Evolutionary conservation across 1,139 yeast genomes (phyloP), one percentile per base, ranked within the genome.

Genomic region (Pichia sp.): DNA sequence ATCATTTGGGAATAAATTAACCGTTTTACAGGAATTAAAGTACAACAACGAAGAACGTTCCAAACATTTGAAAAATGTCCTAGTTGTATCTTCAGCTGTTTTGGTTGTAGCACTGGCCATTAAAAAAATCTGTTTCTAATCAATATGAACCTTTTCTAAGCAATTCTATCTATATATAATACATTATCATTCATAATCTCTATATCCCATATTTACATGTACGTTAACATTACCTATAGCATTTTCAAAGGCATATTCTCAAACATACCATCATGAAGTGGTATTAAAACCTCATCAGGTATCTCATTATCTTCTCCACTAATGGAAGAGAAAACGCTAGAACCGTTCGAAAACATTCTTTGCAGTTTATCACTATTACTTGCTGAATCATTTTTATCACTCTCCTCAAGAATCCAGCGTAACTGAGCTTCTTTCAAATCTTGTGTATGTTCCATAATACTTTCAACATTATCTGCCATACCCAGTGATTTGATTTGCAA

Each of bases 401-500:
- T 84, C 14, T 48, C 77, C 17, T 41, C 31, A 50, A 91, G 79
- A 59, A 91, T 72, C 63, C 84, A 85, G 64, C 88, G 96, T 52
- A 93, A 79, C 68, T 91, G 99, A 21, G 83, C 77, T 31, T 96
- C 96, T 54, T 83, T 84, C 64, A 91, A 72, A 18, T 93, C 84
- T 71, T 89, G 84, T 68, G 98, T 91, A 51, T 89, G 85, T 55
- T 89, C 96, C 64, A 85, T 85, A 50, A 93, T 79, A 44, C 88
- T 84, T 53, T 83, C 88, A 54, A 89, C 84, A 14, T 14, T n/a
- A 63, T 91, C 98, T 49, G 83, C 94, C 31, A 83, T 72, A n/a
- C 95, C 83, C 52, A 83, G 81, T 68, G 88, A 88, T 63, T 94
- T 79, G 58, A 91, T 74, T 65, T 91, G 98, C 56, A 93, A 69